Evolutionary conservation across 202 grass and related monocot species (phyloP), one percentile per base, ranked within the genome.

Genomic region (Setaria viridis): DNA sequence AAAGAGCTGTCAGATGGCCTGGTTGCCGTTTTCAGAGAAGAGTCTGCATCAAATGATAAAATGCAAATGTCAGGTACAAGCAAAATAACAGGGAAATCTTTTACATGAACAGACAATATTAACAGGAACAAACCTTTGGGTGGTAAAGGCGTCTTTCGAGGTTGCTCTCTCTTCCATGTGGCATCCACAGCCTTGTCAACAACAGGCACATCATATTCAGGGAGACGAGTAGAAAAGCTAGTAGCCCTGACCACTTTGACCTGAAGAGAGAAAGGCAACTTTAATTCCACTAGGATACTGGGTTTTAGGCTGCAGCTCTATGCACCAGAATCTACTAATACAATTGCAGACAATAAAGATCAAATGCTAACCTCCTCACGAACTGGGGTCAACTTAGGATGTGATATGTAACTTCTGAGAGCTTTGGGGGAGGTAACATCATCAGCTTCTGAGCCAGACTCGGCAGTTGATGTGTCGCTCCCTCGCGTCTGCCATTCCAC

Each of bases 121-220:
- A 68, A 64, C 46, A 86, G 46, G 2, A 62, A 66, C 48, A 45
- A 58, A 97, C 97, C 92, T 93, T 91, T 92, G 43, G 62, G 71
- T 17, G 51, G 20, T 48, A 77, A 42, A 12, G 85, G 46, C 33
- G 32, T 85, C 65, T 85, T 87, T 45, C 62, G 82, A 84, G 85
- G 76, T 32, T 78, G 45, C 77, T 97, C 90, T 84, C 80, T 93
- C 82, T 84, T 94, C 87, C 87, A 94, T 73, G 87, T 92, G 63
- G 91, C 85, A 93, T 97, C 92, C 51, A 99, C 94, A 87, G 85
- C 88, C 83, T 97, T 99, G 81, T 99, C 94, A 75, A 99, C 87
- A 10, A 99, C 89, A 77, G 97, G 94, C 87, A 99, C 35, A 47
- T 91, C 94, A 59, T 87, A 89, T 65, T 90, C 89, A 39, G 87